A percentile compares a stretch with the other conserved stretches of the same genome.
Conservation (phyloP, 129 eudicot genomes). For the Flaveria brownii region DNA sequence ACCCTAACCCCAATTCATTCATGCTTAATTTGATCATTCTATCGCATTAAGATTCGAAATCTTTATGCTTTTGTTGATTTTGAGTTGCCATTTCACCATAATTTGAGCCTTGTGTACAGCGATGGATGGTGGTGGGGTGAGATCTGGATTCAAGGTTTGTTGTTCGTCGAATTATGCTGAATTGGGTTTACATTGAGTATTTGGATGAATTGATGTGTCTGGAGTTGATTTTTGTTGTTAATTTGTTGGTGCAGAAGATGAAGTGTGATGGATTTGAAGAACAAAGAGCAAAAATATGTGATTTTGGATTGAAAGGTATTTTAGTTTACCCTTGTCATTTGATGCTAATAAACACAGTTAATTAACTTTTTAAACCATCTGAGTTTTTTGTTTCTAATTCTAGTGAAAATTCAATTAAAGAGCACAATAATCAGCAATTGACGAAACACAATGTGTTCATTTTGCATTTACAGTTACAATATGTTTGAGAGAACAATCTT, state of each 20-base stretch:
- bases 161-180: neutral
- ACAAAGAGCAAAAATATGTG: slow-evolving; percentile 11
- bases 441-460: too few species aligned
- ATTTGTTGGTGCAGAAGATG: slow-evolving; percentile 33
- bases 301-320: slow-evolving; percentile 23
- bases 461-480: neutral
- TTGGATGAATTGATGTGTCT: slow-evolving; percentile 1
- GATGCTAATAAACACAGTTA: neutral
- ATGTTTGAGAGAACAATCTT: neutral
- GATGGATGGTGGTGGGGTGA: slow-evolving; percentile 16
- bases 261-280: slow-evolving; percentile 29
- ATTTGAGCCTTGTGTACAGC: slow-evolving; percentile 1
- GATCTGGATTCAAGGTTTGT: slow-evolving; percentile 38
- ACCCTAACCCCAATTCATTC: neutral
- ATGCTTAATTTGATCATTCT: too few species aligned
- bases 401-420: neutral
- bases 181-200: slow-evolving; percentile 3
- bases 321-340: neutral
- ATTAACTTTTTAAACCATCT: neutral
- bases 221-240: slow-evolving; percentile 2
- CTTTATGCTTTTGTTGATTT: neutral
- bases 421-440: too few species aligned
- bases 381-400: neutral
- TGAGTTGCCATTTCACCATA: neutral
- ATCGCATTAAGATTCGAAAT: neutral